These are phyloP conservation scores for Diversispora epigaea DNA, from an alignment of 192 early-diverging fungal genomes.

Conservation along the genomic window DNA sequence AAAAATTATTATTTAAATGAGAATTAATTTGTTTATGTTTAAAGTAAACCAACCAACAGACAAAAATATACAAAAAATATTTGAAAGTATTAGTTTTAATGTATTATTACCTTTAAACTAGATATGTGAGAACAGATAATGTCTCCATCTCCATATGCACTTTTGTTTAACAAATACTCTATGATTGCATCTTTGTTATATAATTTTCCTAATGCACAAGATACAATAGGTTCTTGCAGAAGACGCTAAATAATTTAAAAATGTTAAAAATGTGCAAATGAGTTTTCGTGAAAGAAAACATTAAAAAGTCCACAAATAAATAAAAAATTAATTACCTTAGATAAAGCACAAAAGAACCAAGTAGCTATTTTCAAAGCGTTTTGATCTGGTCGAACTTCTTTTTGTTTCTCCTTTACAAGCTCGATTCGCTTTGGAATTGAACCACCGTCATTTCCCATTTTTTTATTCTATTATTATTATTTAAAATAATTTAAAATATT, in stretches of 20 bases:
- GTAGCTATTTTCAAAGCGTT: constrained; percentile 53
- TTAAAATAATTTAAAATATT: background rate
- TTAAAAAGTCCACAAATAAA: background rate
- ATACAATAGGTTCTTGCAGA: constrained; percentile 65
- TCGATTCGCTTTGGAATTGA: constrained; percentile 85
- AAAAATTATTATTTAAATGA: background rate
- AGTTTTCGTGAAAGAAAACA: background rate
- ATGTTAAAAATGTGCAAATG: background rate
- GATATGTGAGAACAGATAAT: constrained; percentile 70
- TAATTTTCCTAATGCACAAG: constrained; percentile 70
- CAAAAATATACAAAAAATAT: too few relatives aligned
- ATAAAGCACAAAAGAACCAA: constrained; percentile 79
- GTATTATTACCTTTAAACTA: constrained; percentile 54
- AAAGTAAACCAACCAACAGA: too few relatives aligned
- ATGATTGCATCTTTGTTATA: constrained; percentile 84
- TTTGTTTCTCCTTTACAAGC: constrained; percentile 79
- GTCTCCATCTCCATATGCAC: constrained; percentile 77
- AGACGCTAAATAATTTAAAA: constrained; percentile 38
- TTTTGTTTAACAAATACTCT: constrained; percentile 69
- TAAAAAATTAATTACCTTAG: constrained; percentile 54
- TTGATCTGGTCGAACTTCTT: constrained; percentile 65
- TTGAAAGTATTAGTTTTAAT: background rate
- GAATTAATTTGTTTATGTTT: background rate
- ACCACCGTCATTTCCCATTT: constrained; percentile 84
- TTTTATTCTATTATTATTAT: background rate